Evolutionary conservation across 1,139 yeast genomes (phyloP).

Genomic region (Saccharomyces uvarum): DNA sequence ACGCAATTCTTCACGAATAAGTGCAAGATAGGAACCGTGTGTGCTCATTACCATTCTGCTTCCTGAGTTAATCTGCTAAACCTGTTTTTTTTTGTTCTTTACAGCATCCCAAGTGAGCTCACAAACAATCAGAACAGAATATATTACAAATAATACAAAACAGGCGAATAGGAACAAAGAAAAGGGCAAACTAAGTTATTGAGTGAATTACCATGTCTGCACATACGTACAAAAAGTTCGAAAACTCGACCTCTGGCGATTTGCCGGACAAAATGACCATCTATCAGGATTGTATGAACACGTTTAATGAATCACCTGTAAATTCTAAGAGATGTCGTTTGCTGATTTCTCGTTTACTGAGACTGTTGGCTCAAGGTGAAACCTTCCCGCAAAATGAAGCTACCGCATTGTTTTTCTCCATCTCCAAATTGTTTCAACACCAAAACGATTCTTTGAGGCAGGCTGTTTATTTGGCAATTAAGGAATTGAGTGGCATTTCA

Average conservation of each 20-base stretch:
- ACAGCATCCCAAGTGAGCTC: not conserved
- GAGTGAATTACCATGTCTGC: constrained; percentile 51
- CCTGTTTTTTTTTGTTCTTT: not conserved
- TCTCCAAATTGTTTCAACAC: constrained; percentile 91
- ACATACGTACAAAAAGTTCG: constrained; percentile 73
- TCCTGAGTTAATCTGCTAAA: not conserved
- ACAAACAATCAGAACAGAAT: not conserved
- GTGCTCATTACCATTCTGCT: not conserved
- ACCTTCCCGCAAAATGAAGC: constrained; percentile 83
- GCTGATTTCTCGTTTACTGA: constrained; percentile 52
- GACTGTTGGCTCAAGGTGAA: constrained; percentile 76
- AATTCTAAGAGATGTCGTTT: constrained; percentile 81
- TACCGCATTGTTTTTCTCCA: constrained; percentile 85
- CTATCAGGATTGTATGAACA: constrained; percentile 89
- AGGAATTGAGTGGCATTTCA: constrained; percentile 76
- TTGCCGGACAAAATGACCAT: constrained; percentile 94
- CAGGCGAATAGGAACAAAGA: not conserved
- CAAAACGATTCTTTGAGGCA: constrained; percentile 87
- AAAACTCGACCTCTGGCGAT: constrained; percentile 58
- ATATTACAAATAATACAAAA: not conserved
- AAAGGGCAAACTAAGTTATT: not conserved
- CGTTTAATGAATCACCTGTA: constrained; percentile 87
- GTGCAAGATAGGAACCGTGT: not conserved
- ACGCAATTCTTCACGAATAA: not conserved
- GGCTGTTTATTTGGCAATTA: constrained; percentile 86